These are phyloP conservation scores for Penicillium oxalicum DNA, from an alignment of 2,329 filamentous ascomycete species.

Conservation along the genomic window DNA sequence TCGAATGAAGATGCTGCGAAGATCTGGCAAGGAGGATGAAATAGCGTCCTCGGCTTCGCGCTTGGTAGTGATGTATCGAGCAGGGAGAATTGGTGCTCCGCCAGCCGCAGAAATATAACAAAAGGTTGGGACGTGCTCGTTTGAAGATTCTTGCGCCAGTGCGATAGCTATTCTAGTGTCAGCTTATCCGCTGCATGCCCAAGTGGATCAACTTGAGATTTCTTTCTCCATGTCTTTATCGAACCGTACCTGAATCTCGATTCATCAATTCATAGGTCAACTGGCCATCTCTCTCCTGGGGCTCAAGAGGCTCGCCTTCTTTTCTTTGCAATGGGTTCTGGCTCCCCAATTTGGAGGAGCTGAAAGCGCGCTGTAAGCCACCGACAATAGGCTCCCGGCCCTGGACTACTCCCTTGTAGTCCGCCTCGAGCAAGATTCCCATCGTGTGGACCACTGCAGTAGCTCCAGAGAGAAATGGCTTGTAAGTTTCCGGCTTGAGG, in stretches of 20 bases:
- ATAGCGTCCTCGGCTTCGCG: slow-evolving; percentile 80
- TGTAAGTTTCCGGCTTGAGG: slow-evolving; percentile 74
- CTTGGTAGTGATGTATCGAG: slow-evolving; percentile 85
- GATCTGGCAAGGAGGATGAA: slow-evolving; percentile 61
- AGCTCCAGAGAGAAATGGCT: slow-evolving; percentile 65
- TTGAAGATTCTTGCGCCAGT: slow-evolving; percentile 69
- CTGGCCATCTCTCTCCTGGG: slow-evolving; percentile 64
- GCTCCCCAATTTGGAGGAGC: slow-evolving; percentile 53
- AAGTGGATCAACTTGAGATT: background rate
- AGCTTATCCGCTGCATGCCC: background rate
- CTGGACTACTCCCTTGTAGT: slow-evolving; percentile 89
- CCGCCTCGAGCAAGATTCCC: slow-evolving; percentile 92
- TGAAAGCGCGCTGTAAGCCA: slow-evolving; percentile 74
- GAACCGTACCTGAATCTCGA: slow-evolving; percentile 59
- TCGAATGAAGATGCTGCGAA: slow-evolving; percentile 76
- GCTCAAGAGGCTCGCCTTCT: slow-evolving; percentile 55
- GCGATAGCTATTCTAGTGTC: slow-evolving; percentile 58
- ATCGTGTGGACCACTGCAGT: slow-evolving; percentile 89
- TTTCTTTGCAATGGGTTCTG: slow-evolving; percentile 65
- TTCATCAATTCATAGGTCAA: slow-evolving; percentile 98
- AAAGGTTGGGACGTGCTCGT: slow-evolving; percentile 62
- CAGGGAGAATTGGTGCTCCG: slow-evolving; percentile 76
- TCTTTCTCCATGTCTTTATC: background rate
- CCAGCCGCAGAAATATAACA: slow-evolving; percentile 84
- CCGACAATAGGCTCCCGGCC: slow-evolving; percentile 76